Percentiles rank a stretch among this genome's conserved stretches.
phyloP scores from a whole-genome alignment of 106 monocot species.

The Phalaenopsis equestris region DNA sequence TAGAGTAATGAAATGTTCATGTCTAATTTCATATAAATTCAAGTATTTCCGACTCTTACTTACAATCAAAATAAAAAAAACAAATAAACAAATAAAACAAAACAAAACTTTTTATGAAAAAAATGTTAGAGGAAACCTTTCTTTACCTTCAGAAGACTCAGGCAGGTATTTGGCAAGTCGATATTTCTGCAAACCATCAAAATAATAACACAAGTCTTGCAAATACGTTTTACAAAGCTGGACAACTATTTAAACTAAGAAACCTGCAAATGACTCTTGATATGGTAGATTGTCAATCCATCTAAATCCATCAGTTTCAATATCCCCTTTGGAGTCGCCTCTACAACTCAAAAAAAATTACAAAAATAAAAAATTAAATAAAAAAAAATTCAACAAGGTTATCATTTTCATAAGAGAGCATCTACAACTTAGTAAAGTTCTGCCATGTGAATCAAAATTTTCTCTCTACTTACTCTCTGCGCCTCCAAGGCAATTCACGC shows the following conservation, averaged over 20 bases:
- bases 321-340: constrained; percentile 65
- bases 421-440: neutral
- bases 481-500: constrained; percentile 54
- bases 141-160: constrained; percentile 37
- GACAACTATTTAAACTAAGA: neutral
- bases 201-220: neutral
- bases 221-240: neutral
- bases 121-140: neutral
- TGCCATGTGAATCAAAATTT: neutral
- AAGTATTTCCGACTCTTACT: too few relatives aligned
- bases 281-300: constrained; percentile 54
- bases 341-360: constrained; percentile 14
- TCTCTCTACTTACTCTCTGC: constrained; percentile 47
- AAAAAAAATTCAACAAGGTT: neutral
- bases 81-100: neutral
- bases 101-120: neutral
- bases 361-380: too few relatives aligned
- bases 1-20: too few relatives aligned
- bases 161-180: constrained; percentile 43
- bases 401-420: neutral
- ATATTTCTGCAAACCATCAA: constrained; percentile 44
- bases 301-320: constrained; percentile 50
- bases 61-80: neutral
- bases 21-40: too few relatives aligned
- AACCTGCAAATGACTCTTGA: constrained; percentile 81